Conservation (phyloP, 495 filamentous ascomycete species). For the Penicillium samsonianum region DNA sequence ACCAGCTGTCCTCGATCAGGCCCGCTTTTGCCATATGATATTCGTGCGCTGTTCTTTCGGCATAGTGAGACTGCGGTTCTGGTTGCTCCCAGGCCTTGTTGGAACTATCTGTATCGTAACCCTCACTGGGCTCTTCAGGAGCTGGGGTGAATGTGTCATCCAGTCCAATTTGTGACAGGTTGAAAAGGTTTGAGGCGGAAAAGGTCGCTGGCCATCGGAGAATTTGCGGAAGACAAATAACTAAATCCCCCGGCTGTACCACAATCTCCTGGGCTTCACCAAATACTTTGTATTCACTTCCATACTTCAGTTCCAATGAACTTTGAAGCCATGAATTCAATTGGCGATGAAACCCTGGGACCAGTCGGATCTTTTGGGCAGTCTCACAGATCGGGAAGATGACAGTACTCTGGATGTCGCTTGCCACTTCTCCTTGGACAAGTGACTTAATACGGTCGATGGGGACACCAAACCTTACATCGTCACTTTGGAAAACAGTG, state of each 20-base stretch:
- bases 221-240: neutral
- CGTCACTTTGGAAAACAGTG: too few species aligned
- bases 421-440: too few species aligned
- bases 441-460: too few species aligned
- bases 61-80: neutral
- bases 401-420: too few species aligned
- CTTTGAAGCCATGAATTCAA: too few species aligned
- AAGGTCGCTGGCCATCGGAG: too few species aligned
- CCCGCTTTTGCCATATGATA: neutral
- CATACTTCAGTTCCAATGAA: too few species aligned
- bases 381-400: too few species aligned
- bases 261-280: neutral
- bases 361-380: too few species aligned
- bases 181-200: neutral
- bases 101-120: neutral
- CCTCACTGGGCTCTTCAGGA: neutral
- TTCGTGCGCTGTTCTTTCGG: neutral
- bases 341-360: too few species aligned
- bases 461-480: too few species aligned
- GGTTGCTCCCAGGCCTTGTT: neutral
- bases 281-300: neutral
- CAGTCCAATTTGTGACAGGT: neutral
- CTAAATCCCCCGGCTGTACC: neutral
- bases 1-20: neutral
- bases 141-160: neutral